A percentile compares a stretch with the other conserved stretches of the same genome.
These are phyloP conservation scores for Spathaspora sp. DNA, from an alignment of 805 yeast species.

Conservation along the genomic window DNA sequence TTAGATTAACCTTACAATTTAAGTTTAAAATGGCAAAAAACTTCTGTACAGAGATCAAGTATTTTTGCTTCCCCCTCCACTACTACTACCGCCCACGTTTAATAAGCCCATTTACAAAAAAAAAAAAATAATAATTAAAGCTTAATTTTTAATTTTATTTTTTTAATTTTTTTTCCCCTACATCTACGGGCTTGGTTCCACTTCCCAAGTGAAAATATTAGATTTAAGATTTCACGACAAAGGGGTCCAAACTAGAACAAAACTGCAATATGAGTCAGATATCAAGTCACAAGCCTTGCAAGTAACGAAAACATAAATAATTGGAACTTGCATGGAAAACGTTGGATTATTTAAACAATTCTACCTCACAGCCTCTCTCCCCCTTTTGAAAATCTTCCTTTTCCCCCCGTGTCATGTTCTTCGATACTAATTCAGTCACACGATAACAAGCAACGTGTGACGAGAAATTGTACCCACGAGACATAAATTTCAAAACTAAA, in stretches of 20 bases:
- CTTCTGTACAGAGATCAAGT: background rate
- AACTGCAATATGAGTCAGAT: no score
- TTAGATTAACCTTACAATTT: background rate
- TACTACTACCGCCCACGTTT: background rate
- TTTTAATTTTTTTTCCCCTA: background rate
- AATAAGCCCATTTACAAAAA: background rate
- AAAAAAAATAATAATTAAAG: background rate
- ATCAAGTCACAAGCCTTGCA: no score
- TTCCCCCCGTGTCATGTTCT: background rate
- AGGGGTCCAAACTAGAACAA: no score
- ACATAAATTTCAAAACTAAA: background rate
- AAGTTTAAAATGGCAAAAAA: background rate
- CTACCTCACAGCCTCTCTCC: background rate
- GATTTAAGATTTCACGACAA: background rate
- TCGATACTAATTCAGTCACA: background rate
- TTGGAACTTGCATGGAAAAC: background rate
- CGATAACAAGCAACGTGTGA: background rate
- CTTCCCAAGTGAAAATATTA: background rate
- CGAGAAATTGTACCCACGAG: background rate
- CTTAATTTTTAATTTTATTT: background rate
- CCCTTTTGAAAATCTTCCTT: background rate
- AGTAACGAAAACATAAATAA: background rate
- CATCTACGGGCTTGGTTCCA: background rate
- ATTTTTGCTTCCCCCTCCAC: no score
- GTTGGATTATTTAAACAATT: background rate